Percentiles rank a stretch among this genome's conserved stretches.
phyloP scores from a whole-genome alignment of 2,329 filamentous ascomycete species.

The Madurella mycetomatis region DNA sequence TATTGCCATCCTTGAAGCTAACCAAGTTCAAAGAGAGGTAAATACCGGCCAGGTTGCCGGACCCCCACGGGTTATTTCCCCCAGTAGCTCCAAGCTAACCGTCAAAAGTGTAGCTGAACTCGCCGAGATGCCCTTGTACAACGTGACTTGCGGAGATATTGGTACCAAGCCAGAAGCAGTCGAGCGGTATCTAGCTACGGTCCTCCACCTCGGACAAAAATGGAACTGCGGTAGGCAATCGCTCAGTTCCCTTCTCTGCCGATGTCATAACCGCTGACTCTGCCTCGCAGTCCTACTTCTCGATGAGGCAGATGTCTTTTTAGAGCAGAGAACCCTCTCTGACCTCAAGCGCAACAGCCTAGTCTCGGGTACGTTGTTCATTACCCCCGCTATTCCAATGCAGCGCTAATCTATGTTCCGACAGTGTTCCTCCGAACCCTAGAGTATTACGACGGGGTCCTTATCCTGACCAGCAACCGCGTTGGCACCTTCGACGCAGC shows the following conservation, averaged over 20 bases:
- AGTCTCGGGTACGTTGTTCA: constrained; percentile 21
- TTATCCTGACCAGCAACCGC: constrained; percentile 32
- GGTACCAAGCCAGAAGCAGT: constrained; percentile 30
- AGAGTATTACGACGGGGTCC: constrained; percentile 29
- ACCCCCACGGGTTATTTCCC: background rate
- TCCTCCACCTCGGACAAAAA: constrained; percentile 30
- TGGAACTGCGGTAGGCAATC: constrained; percentile 29
- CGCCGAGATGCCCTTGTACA: constrained; percentile 30
- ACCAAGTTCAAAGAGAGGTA: background rate
- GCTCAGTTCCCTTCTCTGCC: too few relatives aligned
- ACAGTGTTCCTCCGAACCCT: constrained; percentile 20
- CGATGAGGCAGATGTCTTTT: constrained; percentile 35
- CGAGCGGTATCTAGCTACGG: constrained; percentile 31
- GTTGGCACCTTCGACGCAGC: constrained; percentile 31
- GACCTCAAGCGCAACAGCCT: constrained; percentile 32
- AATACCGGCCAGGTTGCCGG: constrained; percentile 11
- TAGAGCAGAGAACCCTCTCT: constrained; percentile 27
- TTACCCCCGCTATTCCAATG: too few relatives aligned
- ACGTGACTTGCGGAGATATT: constrained; percentile 34
- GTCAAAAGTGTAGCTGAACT: constrained; percentile 31
- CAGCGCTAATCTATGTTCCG: too few relatives aligned
- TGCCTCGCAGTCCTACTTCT: constrained; percentile 24
- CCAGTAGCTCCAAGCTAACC: background rate
- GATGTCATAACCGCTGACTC: background rate
- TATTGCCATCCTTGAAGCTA: background rate